phyloP scores from a whole-genome alignment of 2,329 filamentous ascomycete genomes.

The Trichoderma asperellum region DNA sequence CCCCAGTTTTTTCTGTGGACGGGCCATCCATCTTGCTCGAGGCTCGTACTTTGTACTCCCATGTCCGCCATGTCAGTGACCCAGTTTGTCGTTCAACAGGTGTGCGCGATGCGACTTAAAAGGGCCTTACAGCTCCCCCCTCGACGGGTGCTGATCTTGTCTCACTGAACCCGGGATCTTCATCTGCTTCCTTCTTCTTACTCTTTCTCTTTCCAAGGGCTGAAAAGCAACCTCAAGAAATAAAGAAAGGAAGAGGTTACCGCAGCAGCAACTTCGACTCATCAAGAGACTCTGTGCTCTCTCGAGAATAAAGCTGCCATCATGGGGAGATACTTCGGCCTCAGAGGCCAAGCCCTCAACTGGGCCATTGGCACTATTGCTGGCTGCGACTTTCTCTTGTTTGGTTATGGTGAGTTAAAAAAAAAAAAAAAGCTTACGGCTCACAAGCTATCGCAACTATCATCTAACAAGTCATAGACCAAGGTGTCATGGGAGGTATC shows the following conservation, averaged over 20 bases:
- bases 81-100: background rate
- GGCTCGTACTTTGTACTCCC: conserved; percentile 2
- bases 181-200: background rate
- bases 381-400: conserved; percentile 71
- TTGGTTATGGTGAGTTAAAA: conserved; percentile 54
- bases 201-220: background rate
- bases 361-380: conserved; percentile 72
- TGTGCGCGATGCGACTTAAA: conserved; percentile 28
- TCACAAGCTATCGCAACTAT: background rate
- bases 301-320: conserved; percentile 29
- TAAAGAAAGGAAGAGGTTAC: background rate
- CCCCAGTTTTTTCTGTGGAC: conserved; percentile 15
- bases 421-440: background rate
- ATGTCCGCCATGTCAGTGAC: conserved; percentile 5
- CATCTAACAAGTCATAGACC: conserved; percentile 55
- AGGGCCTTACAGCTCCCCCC: conserved; percentile 12
- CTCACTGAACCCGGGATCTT: background rate
- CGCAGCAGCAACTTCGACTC: background rate
- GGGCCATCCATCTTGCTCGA: conserved; percentile 12
- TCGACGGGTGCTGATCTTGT: conserved; percentile 13
- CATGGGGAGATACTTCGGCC: conserved; percentile 61
- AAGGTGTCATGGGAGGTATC: conserved; percentile 76
- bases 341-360: conserved; percentile 67
- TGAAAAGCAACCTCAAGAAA: background rate
- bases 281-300: background rate